Evolutionary conservation across 306 rosid species (phyloP), one percentile per base, ranked within the genome.

Genomic region (Cotoneaster glaucophyllus): DNA sequence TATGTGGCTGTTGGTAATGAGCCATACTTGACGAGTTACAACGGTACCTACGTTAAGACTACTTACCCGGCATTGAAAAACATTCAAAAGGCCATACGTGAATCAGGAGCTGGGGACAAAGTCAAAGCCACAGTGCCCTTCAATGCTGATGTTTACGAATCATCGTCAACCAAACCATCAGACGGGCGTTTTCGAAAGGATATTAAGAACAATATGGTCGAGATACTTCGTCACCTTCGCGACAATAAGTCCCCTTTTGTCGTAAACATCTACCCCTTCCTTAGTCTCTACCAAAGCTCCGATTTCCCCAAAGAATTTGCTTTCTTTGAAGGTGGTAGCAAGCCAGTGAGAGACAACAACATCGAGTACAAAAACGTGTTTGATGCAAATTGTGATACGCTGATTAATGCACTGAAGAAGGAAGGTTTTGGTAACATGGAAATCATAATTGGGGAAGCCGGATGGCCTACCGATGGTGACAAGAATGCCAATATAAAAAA

Each of bases 381-480:
- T 28, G 98, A 95, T 41, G 97, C 96, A 15, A 90, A 90, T 19
- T 64, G 81, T 5, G 97, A 95, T 73, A 92, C 92, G 11, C 87
- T 90, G 0, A 75, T 87, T 43, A 81, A 82, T 86, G 63, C 98
- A 2, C 65, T 92, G 11, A 92, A 66, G 58, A 85, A 84, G 29
- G 12, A 22, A 1, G 95, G 95, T 2, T 71, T 76, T 31, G 72
- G 79, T 2, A 57, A 85, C 53, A 15, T 90, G 76, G 11, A 79
- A 13, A 87, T 95, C 68, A 1, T 74, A 2, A 78, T 95, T 4
- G 98, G 97, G 6, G 98, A 92, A 80, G 84, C 90, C 15, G 98
- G 98, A 5, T 95, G 97, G 98, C 98, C 98, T 0, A 89, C 98
- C 0, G 96, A 94, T 11, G 93, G 90, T 1, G 54, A 84, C 78